Percentiles rank a stretch among this genome's conserved stretches.
Evolutionary conservation across 345 rosid species (phyloP).

Genomic region (Salix suchowensis): DNA sequence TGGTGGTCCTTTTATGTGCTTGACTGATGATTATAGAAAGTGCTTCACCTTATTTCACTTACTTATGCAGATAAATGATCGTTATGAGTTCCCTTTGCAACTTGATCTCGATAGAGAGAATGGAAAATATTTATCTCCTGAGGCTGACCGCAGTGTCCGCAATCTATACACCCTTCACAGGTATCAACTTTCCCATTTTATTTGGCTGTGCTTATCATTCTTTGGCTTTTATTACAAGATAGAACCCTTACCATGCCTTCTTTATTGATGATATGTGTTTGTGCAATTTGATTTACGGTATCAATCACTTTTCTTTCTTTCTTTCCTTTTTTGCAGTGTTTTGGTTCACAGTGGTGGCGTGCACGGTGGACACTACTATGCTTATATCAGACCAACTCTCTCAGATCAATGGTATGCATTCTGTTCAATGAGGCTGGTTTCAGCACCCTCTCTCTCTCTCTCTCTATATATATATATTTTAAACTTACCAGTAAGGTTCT

Average conservation of each 20-base stretch:
- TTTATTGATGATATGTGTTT: neutral
- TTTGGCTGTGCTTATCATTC: neutral
- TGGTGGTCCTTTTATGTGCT: neutral
- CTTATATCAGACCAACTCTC: slow-evolving; percentile 94
- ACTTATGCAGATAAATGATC: slow-evolving; percentile 29
- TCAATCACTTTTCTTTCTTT: neutral
- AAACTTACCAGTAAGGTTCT: neutral
- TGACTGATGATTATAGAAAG: neutral
- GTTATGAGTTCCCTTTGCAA: slow-evolving; percentile 36
- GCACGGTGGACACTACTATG: slow-evolving; percentile 97
- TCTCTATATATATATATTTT: neutral
- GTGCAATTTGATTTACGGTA: neutral
- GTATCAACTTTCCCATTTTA: slow-evolving; percentile 27
- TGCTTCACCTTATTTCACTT: neutral
- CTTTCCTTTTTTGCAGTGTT: slow-evolving; percentile 53
- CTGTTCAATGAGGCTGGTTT: neutral
- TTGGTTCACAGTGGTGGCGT: slow-evolving; percentile 97
- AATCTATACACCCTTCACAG: slow-evolving; percentile 66
- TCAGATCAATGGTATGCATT: slow-evolving; percentile 79
- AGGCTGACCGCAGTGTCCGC: slow-evolving; percentile 31
- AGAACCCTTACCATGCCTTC: neutral
- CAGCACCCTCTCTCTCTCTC: neutral
- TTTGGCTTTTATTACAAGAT: neutral
- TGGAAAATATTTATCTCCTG: slow-evolving; percentile 36
- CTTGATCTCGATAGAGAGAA: slow-evolving; percentile 33